These are phyloP conservation scores for Hericium erinaceus DNA, from an alignment of 768 basidiomycete genomes.

Conservation along the genomic window DNA sequence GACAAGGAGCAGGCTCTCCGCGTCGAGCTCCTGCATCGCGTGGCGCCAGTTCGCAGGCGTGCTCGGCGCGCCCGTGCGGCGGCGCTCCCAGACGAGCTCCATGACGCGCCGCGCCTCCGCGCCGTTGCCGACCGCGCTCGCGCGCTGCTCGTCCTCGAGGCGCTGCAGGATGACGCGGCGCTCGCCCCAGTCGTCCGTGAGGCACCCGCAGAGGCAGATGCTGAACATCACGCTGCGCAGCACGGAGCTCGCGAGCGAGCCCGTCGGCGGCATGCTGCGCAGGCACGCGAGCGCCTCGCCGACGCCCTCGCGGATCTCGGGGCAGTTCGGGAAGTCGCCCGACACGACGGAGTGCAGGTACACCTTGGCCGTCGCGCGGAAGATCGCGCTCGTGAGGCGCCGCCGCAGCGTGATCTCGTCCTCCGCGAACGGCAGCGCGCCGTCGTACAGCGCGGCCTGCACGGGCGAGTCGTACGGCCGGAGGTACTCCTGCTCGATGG, in stretches of 20 bases:
- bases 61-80: constrained; percentile 22
- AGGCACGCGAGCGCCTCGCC: constrained; percentile 43
- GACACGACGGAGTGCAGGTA: constrained; percentile 74
- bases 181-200: constrained; percentile 43
- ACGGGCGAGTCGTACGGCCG: constrained; percentile 16
- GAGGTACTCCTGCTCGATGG: constrained; percentile 40
- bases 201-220: constrained; percentile 63
- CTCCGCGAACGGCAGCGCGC: background rate
- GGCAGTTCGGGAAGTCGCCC: constrained; percentile 57
- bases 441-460: constrained; percentile 3
- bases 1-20: constrained; percentile 48
- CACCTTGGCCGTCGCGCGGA: constrained; percentile 64
- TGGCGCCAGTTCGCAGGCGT: constrained; percentile 53
- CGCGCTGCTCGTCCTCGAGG: constrained; percentile 38
- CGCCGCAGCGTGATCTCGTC: constrained; percentile 23
- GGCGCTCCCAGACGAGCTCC: constrained; percentile 44
- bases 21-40: constrained; percentile 32
- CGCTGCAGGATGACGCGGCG: constrained; percentile 33
- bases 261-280: constrained; percentile 26
- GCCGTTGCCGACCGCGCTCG: constrained; percentile 57
- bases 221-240: constrained; percentile 73
- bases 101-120: constrained; percentile 45
- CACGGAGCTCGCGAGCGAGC: constrained; percentile 37
- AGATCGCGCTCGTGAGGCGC: constrained; percentile 36
- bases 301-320: constrained; percentile 50